Conservation (phyloP, 305 asterid genomes). For the Fraxinus latifolia region DNA sequence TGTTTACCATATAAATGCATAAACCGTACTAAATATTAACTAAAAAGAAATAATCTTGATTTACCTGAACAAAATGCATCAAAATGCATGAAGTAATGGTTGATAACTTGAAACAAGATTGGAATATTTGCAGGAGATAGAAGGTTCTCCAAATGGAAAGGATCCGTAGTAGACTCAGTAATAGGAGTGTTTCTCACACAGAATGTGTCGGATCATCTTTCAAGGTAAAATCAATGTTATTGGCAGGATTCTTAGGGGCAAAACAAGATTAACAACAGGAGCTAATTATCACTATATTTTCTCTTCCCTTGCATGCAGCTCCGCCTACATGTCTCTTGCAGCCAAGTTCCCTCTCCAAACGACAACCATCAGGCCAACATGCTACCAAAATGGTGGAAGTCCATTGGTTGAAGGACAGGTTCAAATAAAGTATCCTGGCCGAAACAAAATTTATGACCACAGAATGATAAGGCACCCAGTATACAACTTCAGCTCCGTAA, state of each 20-base stretch:
- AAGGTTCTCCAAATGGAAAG: slow-evolving; percentile 92
- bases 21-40: background rate
- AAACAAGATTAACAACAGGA: slow-evolving; percentile 13
- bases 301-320: slow-evolving; percentile 49
- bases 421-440: slow-evolving; percentile 64
- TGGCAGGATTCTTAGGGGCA: background rate
- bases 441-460: slow-evolving; percentile 41
- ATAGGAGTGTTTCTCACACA: slow-evolving; percentile 96
- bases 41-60: slow-evolving; percentile 1
- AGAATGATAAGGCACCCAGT: slow-evolving; percentile 37
- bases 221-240: slow-evolving; percentile 54
- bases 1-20: background rate
- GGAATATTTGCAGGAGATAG: slow-evolving; percentile 68
- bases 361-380: slow-evolving; percentile 27
- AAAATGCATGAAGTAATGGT: slow-evolving; percentile 6
- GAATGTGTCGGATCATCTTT: slow-evolving; percentile 93
- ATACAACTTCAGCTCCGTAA: slow-evolving; percentile 34
- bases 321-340: slow-evolving; percentile 92
- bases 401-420: slow-evolving; percentile 49
- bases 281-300: slow-evolving; percentile 10
- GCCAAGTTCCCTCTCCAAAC: slow-evolving; percentile 69
- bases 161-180: slow-evolving; percentile 95
- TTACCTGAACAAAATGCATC: slow-evolving; percentile 16
- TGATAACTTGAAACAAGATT: slow-evolving; percentile 13
- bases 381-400: slow-evolving; percentile 30